These are phyloP conservation scores for Mycena vitilis DNA, from an alignment of 768 basidiomycete species.

Conservation along the genomic window DNA sequence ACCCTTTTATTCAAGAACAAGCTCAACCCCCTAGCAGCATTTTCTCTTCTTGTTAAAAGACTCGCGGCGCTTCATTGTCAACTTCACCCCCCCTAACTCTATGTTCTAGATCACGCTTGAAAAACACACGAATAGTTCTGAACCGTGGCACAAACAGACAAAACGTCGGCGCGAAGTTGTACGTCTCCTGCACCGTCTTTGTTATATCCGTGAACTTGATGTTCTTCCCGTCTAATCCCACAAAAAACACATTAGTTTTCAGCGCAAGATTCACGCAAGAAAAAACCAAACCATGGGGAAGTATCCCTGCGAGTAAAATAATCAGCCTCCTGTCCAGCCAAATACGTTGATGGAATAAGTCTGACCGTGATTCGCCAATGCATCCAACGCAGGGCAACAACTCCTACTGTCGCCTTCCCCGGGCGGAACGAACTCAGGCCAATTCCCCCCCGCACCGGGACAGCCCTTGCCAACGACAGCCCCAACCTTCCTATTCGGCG, in stretches of 20 bases:
- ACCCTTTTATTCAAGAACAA: no score
- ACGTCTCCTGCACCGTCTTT: conserved; percentile 61
- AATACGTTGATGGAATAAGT: not conserved
- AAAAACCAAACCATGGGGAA: conserved; percentile 23
- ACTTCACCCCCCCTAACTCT: no score
- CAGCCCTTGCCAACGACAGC: conserved; percentile 48
- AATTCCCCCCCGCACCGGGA: conserved; percentile 45
- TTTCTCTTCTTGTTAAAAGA: no score
- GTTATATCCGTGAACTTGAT: conserved; percentile 70
- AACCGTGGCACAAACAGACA: conserved; percentile 77
- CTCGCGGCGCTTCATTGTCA: no score
- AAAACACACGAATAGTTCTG: no score
- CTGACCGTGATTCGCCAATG: conserved; percentile 68
- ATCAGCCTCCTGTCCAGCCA: conserved; percentile 28
- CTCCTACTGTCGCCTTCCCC: conserved; percentile 57
- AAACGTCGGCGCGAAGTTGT: conserved; percentile 78
- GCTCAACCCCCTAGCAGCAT: no score
- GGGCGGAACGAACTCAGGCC: conserved; percentile 58
- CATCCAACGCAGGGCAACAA: conserved; percentile 64
- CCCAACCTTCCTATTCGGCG: conserved; percentile 47
- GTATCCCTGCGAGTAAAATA: conserved; percentile 40
- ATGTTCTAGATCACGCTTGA: no score
- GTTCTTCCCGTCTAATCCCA: conserved; percentile 71
- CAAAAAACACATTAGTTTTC: no score
- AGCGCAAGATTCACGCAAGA: no score